Conservation (phyloP, 495 filamentous ascomycete species). For the Penicillium herquei region DNA sequence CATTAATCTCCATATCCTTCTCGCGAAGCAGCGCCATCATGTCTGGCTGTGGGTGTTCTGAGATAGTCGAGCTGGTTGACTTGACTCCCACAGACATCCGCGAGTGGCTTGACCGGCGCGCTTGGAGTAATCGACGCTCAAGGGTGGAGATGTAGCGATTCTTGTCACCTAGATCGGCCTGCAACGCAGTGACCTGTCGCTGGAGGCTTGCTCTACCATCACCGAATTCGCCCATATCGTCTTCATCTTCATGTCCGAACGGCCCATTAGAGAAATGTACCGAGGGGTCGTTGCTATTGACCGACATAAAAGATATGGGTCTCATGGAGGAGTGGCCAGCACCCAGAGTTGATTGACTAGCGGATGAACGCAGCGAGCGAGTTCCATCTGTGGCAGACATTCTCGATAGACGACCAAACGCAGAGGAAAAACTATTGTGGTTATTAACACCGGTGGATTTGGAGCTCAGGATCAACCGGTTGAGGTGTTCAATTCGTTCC, state of each 20-base stretch:
- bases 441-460: conserved; percentile 91
- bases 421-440: conserved; percentile 68
- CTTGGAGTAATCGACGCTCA: conserved; percentile 88
- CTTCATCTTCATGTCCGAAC: conserved; percentile 58
- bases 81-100: conserved; percentile 72
- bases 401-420: conserved; percentile 67
- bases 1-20: conserved; percentile 91
- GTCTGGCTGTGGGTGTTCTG: conserved; percentile 69
- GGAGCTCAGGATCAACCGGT: conserved; percentile 90
- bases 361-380: conserved; percentile 68
- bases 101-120: conserved; percentile 84
- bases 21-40: conserved; percentile 69
- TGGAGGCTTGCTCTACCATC: conserved; percentile 81
- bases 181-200: conserved; percentile 81
- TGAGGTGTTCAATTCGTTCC: conserved; percentile 95
- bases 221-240: conserved; percentile 78
- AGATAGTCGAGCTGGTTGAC: conserved; percentile 50
- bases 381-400: conserved; percentile 52
- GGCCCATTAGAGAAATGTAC: conserved; percentile 34
- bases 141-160: conserved; percentile 94
- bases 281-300: conserved; percentile 42
- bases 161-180: conserved; percentile 91
- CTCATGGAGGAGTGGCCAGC: conserved; percentile 55
- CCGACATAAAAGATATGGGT: conserved; percentile 64
- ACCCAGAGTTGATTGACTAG: conserved; percentile 65